Percentiles rank a stretch among this genome's conserved stretches.
These are phyloP conservation scores for Pythium monospermum DNA, from an alignment of 352 stramenopile species.

Conservation along the genomic window DNA sequence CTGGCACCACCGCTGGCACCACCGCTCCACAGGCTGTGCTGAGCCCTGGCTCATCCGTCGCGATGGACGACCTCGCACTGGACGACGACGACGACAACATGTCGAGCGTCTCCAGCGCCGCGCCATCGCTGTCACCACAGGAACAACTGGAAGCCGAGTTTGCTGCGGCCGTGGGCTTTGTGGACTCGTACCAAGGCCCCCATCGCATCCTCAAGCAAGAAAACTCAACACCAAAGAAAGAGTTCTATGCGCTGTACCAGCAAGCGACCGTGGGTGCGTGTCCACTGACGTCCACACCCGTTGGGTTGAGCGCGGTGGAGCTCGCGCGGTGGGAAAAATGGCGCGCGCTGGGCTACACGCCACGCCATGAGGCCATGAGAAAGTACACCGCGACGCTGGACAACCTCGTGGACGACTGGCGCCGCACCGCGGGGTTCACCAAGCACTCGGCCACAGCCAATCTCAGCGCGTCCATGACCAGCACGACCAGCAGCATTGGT, in stretches of 20 bases:
- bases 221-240: constrained; percentile 66
- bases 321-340: constrained; percentile 58
- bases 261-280: constrained; percentile 66
- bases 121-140: constrained; percentile 16
- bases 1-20: not conserved
- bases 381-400: constrained; percentile 69
- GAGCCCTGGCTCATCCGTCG: constrained; percentile 25
- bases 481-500: constrained; percentile 15
- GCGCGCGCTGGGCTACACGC: constrained; percentile 58
- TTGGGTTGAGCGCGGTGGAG: constrained; percentile 46
- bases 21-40: not conserved
- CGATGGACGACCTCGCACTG: no score
- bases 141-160: constrained; percentile 63
- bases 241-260: constrained; percentile 79
- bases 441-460: constrained; percentile 10
- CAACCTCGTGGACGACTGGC: constrained; percentile 80
- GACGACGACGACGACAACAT: constrained; percentile 35
- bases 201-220: constrained; percentile 74
- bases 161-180: constrained; percentile 63
- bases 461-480: constrained; percentile 17
- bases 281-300: constrained; percentile 25
- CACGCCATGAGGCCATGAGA: constrained; percentile 73
- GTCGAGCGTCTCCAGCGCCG: constrained; percentile 11
- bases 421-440: constrained; percentile 36
- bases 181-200: constrained; percentile 75